Evolutionary conservation across 2,329 filamentous ascomycete species (phyloP), one percentile per base, ranked within the genome.

Genomic region (Anthostomella pinea): DNA sequence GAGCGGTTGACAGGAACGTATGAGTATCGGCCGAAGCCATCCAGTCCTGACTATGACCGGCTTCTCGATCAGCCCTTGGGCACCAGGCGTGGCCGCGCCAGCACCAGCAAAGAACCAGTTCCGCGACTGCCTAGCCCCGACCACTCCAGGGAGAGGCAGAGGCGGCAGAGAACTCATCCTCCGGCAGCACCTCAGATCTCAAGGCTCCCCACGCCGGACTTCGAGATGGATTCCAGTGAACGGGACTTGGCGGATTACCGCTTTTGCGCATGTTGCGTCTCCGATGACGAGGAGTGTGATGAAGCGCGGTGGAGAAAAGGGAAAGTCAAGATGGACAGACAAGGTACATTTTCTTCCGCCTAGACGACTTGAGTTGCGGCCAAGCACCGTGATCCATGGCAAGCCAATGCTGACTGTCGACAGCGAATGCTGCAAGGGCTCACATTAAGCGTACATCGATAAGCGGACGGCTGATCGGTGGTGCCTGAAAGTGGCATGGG

Each of bases 131-230:
- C 39, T 33, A 43, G 26, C 25, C 32, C 19, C 16, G 25, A 18
- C 14, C 22, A 31, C 2, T 24, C 26, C 29, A 35, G 29, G 14
- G 45, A 46, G 26, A 35, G 32, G 25, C 25, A 45, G 21, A 14
- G 18, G n/a, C n/a, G 30, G 23, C 31, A 25, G 28, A n/a, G 15
- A 18, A 33, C 28, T 26, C 39, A 41, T 29, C 34, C 44, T 11
- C 52, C 52, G 13, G 32, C 35, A 21, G 46, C 54, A 16, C 53
- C 54, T 5, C 29, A 35, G 26, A 53, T 56, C 27, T 41, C 51
- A 21, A 49, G 54, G 26, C 49, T 54, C 13, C 49, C 53, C 13
- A 54, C 54, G 9, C 54, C 54, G 8, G 53, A 57, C 24, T 43
- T 57, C n/a, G 50, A 54, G 13, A 25, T 30, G 19, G 46, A 38